phyloP scores from a whole-genome alignment of 495 filamentous ascomycete species.

The Penicillium subrubescens region DNA sequence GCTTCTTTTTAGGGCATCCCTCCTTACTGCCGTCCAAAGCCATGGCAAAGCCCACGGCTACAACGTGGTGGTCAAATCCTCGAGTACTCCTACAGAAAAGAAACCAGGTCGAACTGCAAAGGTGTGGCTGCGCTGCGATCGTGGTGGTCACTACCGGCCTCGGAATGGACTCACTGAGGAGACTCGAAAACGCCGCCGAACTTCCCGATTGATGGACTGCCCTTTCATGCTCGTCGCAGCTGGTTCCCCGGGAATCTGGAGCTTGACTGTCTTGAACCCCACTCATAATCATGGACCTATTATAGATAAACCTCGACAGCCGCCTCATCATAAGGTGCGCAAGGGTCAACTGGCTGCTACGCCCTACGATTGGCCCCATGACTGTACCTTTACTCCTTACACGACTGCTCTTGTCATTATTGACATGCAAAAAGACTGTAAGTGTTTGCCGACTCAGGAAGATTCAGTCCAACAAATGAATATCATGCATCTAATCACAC shows the following conservation, averaged over 20 bases:
- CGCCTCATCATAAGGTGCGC: slow-evolving; percentile 46
- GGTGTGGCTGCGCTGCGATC: slow-evolving; percentile 52
- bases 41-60: slow-evolving; percentile 51
- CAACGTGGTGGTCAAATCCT: slow-evolving; percentile 52
- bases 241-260: slow-evolving; percentile 49
- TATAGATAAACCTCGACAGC: slow-evolving; percentile 43
- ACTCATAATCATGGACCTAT: slow-evolving; percentile 51
- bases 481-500: slow-evolving; percentile 4
- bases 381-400: slow-evolving; percentile 54
- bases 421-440: slow-evolving; percentile 75
- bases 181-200: slow-evolving; percentile 49
- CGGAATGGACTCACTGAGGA: slow-evolving; percentile 53
- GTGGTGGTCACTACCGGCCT: slow-evolving; percentile 53
- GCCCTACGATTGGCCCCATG: slow-evolving; percentile 67
- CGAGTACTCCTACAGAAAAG: slow-evolving; percentile 50
- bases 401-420: slow-evolving; percentile 70
- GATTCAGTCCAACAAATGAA: not conserved
- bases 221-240: slow-evolving; percentile 51
- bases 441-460: slow-evolving; percentile 17
- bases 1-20: slow-evolving; percentile 30
- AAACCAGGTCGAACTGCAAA: slow-evolving; percentile 51
- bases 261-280: slow-evolving; percentile 45
- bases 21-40: slow-evolving; percentile 46
- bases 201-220: slow-evolving; percentile 51
- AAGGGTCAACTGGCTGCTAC: slow-evolving; percentile 50